Conservation (phyloP, 192 early-diverging fungal genomes). For the Linnemannia hyalina region DNA sequence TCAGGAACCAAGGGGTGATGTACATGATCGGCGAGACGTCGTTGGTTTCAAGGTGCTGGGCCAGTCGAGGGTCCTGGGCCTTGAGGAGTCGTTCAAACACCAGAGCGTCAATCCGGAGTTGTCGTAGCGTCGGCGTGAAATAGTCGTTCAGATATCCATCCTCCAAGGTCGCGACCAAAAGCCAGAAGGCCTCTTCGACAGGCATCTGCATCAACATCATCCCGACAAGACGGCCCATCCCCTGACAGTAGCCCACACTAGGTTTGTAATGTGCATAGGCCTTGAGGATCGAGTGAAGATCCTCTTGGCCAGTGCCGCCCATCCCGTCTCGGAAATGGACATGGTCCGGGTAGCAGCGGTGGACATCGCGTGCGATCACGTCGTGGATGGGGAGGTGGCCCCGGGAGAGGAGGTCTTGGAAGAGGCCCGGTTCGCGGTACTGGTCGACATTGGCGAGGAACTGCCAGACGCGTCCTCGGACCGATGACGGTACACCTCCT, state of each 20-base stretch:
- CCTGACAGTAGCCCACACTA: conserved; percentile 93
- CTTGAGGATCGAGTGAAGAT: conserved; percentile 83
- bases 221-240: conserved; percentile 94
- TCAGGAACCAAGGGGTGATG: conserved; percentile 94
- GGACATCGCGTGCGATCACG: conserved; percentile 92
- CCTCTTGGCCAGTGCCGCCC: conserved; percentile 77
- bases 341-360: conserved; percentile 92
- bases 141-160: conserved; percentile 77
- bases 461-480: conserved; percentile 80
- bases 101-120: conserved; percentile 83
- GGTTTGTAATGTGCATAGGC: conserved; percentile 93
- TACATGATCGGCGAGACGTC: conserved; percentile 91
- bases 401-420: conserved; percentile 56
- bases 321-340: conserved; percentile 78
- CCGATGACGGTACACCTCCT: conserved; percentile 75
- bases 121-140: conserved; percentile 77
- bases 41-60: conserved; percentile 77
- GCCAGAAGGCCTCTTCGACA: conserved; percentile 92
- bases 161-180: conserved; percentile 81
- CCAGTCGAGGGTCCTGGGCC: conserved; percentile 74
- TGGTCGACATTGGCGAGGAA: conserved; percentile 67
- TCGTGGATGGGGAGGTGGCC: conserved; percentile 79
- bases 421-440: conserved; percentile 61
- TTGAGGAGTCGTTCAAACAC: conserved; percentile 85
- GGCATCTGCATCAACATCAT: conserved; percentile 91